A percentile compares a stretch with the other conserved stretches of the same genome.
These are phyloP conservation scores for Phytophthora citricola DNA, from an alignment of 352 stramenopile genomes.

Conservation along the genomic window DNA sequence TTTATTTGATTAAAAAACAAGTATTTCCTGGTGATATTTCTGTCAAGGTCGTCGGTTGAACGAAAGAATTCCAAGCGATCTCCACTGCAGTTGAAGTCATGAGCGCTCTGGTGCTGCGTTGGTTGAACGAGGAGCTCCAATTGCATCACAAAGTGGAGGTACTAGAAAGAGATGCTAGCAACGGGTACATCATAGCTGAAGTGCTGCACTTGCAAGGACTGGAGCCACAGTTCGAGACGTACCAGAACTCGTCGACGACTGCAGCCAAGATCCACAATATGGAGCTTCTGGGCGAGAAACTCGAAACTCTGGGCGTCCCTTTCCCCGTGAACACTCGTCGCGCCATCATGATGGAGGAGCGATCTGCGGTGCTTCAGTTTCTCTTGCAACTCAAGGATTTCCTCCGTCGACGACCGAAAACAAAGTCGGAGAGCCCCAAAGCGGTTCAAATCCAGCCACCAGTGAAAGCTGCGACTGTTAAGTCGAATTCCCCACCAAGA, in stretches of 20 bases:
- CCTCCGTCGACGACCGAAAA: constrained; percentile 37
- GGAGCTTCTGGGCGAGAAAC: constrained; percentile 52
- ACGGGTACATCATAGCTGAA: constrained; percentile 70
- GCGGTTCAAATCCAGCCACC: constrained; percentile 4
- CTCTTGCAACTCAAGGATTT: constrained; percentile 69
- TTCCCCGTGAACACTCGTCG: constrained; percentile 53
- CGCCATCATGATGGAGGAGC: constrained; percentile 74
- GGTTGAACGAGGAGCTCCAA: constrained; percentile 71
- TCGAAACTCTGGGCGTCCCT: constrained; percentile 47
- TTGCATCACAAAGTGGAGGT: constrained; percentile 53
- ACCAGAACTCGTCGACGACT: constrained; percentile 43
- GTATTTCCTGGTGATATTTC: constrained; percentile 25
- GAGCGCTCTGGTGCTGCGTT: constrained; percentile 66
- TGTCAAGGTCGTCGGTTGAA: constrained; percentile 31
- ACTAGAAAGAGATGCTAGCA: constrained; percentile 72
- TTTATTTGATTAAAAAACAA: too few relatives aligned
- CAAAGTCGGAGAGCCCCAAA: constrained; percentile 18
- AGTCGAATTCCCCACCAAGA: constrained; percentile 20
- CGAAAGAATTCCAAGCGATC: neutral
- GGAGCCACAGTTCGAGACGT: constrained; percentile 56
- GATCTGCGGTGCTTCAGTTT: constrained; percentile 59
- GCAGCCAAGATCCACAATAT: constrained; percentile 65
- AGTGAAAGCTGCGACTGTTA: neutral
- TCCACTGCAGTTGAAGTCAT: constrained; percentile 29
- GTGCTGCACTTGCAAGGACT: constrained; percentile 59